A percentile compares a stretch with the other conserved stretches of the same genome.
Conservation (phyloP, 2,329 filamentous ascomycete genomes). For the Beauveria sp. region DNA sequence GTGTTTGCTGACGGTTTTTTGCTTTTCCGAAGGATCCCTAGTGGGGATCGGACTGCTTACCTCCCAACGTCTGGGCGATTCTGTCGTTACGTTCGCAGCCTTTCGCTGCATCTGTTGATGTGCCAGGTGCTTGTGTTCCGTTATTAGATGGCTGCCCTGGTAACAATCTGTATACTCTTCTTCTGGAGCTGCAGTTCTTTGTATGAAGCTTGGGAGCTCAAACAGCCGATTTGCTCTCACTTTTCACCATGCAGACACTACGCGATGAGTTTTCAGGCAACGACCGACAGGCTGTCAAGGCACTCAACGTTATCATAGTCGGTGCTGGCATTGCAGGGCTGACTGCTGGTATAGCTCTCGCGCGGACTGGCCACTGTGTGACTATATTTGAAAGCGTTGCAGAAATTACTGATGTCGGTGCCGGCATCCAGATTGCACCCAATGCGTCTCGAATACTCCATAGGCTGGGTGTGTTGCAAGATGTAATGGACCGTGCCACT, state of each 20-base stretch:
- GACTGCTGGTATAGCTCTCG: conserved; percentile 29
- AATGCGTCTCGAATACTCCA: conserved; percentile 75
- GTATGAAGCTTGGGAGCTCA: not conserved
- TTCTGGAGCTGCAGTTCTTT: not conserved
- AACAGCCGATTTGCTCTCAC: not conserved
- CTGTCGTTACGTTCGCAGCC: too few species aligned
- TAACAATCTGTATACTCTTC: not conserved
- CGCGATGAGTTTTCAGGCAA: not conserved
- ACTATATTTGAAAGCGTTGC: conserved; percentile 19
- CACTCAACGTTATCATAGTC: conserved; percentile 20
- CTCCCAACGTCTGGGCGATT: too few species aligned
- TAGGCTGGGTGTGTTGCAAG: conserved; percentile 62
- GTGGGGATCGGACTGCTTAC: too few species aligned
- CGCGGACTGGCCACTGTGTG: conserved; percentile 20
- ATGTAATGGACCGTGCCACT: conserved; percentile 38
- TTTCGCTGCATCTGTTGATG: not conserved
- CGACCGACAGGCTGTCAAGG: not conserved
- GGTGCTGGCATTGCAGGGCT: conserved; percentile 36
- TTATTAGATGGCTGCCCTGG: not conserved
- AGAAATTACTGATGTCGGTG: conserved; percentile 48
- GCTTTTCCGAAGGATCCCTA: not conserved
- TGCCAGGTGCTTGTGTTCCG: not conserved
- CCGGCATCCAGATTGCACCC: conserved; percentile 76
- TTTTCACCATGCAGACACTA: not conserved
- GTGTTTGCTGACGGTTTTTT: too few species aligned